These are phyloP conservation scores for Halteria grandinella DNA, from an alignment of 73 alveolate species.

Conservation along the genomic window DNA sequence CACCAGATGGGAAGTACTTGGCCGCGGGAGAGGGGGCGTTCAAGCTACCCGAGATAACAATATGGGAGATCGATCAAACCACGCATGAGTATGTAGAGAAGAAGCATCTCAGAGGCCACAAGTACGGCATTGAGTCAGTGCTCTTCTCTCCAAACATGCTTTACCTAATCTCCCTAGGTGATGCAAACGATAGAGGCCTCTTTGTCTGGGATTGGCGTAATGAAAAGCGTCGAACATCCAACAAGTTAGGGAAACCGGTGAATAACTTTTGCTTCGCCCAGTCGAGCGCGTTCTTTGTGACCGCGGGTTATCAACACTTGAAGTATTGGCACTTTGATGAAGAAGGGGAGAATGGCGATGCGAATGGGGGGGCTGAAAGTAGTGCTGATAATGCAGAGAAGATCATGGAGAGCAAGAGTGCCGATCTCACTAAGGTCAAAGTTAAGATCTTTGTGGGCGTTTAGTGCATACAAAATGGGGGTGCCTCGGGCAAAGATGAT, in stretches of 20 bases:
- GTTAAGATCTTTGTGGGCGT: constrained; percentile 73
- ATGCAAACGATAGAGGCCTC: constrained; percentile 90
- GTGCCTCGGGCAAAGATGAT: constrained; percentile 11
- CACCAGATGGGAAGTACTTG: constrained; percentile 72
- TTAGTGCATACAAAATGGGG: no score
- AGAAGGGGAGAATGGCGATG: constrained; percentile 75
- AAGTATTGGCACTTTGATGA: constrained; percentile 83
- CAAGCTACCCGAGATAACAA: constrained; percentile 83
- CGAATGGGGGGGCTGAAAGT: constrained; percentile 53
- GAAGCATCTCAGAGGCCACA: constrained; percentile 84
- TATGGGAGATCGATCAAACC: constrained; percentile 73
- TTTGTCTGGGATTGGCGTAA: constrained; percentile 85
- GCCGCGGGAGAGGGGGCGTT: constrained; percentile 95
- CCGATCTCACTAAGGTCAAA: constrained; percentile 69
- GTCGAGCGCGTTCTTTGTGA: constrained; percentile 76
- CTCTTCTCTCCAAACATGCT: constrained; percentile 84
- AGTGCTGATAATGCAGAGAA: constrained; percentile 58
- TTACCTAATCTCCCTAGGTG: constrained; percentile 92
- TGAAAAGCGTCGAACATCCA: constrained; percentile 72
- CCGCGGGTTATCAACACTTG: constrained; percentile 82
- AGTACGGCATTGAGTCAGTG: constrained; percentile 90
- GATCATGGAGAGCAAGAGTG: constrained; percentile 77
- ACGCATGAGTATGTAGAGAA: constrained; percentile 21
- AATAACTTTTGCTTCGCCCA: constrained; percentile 68
- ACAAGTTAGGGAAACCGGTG: constrained; percentile 76